Percentiles rank a stretch among this genome's conserved stretches.
These are phyloP conservation scores for Pythium vanterpoolii DNA, from an alignment of 352 stramenopile genomes.

Conservation along the genomic window DNA sequence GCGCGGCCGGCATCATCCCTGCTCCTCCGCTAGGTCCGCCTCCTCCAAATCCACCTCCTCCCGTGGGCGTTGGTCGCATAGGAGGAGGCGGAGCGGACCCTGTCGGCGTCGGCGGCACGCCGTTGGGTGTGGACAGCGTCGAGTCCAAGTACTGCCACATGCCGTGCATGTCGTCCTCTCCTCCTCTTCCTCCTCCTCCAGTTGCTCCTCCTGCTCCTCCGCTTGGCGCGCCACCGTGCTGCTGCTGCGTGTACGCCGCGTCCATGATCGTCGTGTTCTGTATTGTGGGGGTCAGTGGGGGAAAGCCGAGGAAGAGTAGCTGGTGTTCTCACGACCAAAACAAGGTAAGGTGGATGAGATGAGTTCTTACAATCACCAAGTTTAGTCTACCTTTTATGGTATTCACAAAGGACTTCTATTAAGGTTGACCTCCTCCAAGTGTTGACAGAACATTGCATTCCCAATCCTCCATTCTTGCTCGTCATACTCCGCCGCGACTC, in stretches of 20 bases:
- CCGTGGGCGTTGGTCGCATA: neutral
- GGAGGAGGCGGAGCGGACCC: neutral
- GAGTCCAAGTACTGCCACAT: conserved; percentile 67
- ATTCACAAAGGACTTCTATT: neutral
- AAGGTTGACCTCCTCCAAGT: neutral
- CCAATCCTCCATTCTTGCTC: neutral
- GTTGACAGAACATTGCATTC: conserved; percentile 7
- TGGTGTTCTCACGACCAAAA: neutral
- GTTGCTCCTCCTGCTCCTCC: neutral
- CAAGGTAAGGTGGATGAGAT: neutral
- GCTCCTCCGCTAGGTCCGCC: neutral
- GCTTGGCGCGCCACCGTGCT: neutral
- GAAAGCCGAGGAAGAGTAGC: too few relatives aligned
- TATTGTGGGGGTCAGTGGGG: neutral
- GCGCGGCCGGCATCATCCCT: conserved; percentile 10
- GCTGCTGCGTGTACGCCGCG: conserved; percentile 1
- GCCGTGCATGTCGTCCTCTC: conserved; percentile 50
- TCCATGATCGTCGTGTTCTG: conserved; percentile 3
- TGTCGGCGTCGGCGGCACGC: conserved; percentile 13
- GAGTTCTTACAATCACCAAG: too few relatives aligned
- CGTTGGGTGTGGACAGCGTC: conserved; percentile 38
- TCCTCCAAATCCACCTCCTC: neutral
- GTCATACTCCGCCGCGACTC: neutral
- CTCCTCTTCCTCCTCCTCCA: neutral
- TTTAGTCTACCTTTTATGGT: neutral